A percentile compares a stretch with the other conserved stretches of the same genome.
These are phyloP conservation scores for Neurospora sp. DNA, from an alignment of 495 filamentous ascomycete genomes.

Conservation along the genomic window DNA sequence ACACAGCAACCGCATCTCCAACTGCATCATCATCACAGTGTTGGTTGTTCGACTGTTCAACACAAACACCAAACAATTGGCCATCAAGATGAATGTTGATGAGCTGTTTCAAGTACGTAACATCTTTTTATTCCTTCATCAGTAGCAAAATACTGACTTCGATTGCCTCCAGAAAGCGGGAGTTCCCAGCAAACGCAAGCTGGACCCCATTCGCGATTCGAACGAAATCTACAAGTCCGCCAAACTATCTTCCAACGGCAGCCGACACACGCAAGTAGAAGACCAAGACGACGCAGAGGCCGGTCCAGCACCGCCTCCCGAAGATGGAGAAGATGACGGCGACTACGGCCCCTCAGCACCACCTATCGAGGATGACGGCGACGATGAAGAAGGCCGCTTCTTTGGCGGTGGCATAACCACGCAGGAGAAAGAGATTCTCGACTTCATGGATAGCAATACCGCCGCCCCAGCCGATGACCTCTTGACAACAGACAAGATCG, in stretches of 20 bases:
- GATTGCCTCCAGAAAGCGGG: constrained; percentile 36
- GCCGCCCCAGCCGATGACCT: constrained; percentile 20
- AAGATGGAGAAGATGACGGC: constrained; percentile 41
- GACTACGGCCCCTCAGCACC: constrained; percentile 64
- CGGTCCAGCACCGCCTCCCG: constrained; percentile 31
- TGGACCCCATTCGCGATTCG: constrained; percentile 59
- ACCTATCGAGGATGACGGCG: constrained; percentile 51
- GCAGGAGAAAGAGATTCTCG: constrained; percentile 73
- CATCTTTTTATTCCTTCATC: not conserved
- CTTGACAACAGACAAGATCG: constrained; percentile 61
- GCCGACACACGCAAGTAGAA: constrained; percentile 27
- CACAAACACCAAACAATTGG: constrained; percentile 1
- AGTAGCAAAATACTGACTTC: not conserved
- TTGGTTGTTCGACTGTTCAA: not conserved
- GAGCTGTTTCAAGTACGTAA: constrained; percentile 69
- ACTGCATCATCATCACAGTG: not conserved
- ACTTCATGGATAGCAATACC: constrained; percentile 68
- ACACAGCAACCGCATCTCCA: not conserved
- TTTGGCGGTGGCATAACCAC: constrained; percentile 84
- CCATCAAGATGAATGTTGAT: constrained; percentile 64
- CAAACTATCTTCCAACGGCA: constrained; percentile 50
- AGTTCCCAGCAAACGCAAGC: constrained; percentile 59
- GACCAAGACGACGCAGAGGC: constrained; percentile 50
- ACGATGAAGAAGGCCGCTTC: constrained; percentile 90
- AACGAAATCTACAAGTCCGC: constrained; percentile 82